These are phyloP conservation scores for Pleurotus platypus DNA, from an alignment of 768 basidiomycete species.

Conservation along the genomic window DNA sequence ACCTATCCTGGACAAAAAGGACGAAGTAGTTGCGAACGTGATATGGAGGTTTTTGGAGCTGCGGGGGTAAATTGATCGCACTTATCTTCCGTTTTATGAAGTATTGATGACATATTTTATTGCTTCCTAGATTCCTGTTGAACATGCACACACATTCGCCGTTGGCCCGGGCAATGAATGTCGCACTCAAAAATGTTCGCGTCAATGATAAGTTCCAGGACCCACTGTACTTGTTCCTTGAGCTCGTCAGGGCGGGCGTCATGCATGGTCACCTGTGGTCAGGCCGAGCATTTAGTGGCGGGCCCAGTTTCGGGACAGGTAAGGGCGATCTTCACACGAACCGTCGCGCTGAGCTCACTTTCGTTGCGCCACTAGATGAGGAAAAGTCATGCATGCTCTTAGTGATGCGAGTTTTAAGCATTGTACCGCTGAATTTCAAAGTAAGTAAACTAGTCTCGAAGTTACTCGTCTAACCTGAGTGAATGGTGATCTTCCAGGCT, in stretches of 20 bases:
- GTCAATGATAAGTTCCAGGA: conserved; percentile 99
- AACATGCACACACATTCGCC: conserved; percentile 88
- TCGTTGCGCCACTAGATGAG: conserved; percentile 56
- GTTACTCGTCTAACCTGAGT: conserved; percentile 4
- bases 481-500: conserved; percentile 40
- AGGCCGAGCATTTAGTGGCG: conserved; percentile 84
- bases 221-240: conserved; percentile 89
- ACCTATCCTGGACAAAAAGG: conserved; percentile 85
- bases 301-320: conserved; percentile 93
- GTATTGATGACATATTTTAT: conserved; percentile 1
- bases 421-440: conserved; percentile 93
- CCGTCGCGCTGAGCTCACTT: conserved; percentile 9
- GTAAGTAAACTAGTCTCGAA: conserved; percentile 37
- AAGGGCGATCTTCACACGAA: conserved; percentile 31
- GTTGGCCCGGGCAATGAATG: conserved; percentile 88
- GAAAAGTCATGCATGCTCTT: conserved; percentile 93
- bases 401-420: conserved; percentile 95
- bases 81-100: conserved; percentile 10
- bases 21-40: conserved; percentile 96
- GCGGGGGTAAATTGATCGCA: conserved; percentile 60
- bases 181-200: conserved; percentile 70
- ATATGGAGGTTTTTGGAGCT: conserved; percentile 98
- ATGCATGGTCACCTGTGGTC: conserved; percentile 95
- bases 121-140: conserved; percentile 67
- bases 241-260: conserved; percentile 93